Conservation (phyloP, 306 rosid genomes). For the Clitoria ternatea region DNA sequence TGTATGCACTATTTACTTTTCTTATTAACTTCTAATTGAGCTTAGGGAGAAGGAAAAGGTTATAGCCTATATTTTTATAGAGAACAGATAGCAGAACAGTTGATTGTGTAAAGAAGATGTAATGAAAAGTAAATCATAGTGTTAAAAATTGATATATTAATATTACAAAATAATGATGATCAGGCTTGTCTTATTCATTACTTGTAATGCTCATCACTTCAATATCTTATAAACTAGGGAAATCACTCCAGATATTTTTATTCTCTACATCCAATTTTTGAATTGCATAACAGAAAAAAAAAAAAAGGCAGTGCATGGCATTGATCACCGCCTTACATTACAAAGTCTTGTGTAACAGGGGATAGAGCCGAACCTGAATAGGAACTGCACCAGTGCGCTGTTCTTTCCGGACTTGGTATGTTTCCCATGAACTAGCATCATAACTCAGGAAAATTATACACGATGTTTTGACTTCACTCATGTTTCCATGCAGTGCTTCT, state of each 20-base stretch:
- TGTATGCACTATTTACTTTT: not conserved
- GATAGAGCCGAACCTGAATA: conserved; percentile 50
- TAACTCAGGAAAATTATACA: not conserved
- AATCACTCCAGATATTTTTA: not conserved
- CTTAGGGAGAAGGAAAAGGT: not conserved
- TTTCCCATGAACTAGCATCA: conserved; percentile 16
- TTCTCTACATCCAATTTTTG: conserved; percentile 6
- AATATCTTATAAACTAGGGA: not conserved
- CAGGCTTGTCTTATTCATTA: not conserved
- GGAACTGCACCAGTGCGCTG: conserved; percentile 49
- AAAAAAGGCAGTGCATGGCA: not conserved
- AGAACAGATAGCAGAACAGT: not conserved
- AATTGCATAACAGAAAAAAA: not conserved
- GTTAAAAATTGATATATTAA: not conserved
- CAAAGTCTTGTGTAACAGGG: conserved; percentile 47
- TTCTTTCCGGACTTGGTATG: conserved; percentile 62
- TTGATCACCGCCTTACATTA: not conserved
- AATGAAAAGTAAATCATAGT: not conserved
- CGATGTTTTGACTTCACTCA: conserved; percentile 18
- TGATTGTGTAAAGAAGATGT: not conserved
- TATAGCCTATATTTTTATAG: not conserved
- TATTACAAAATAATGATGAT: not conserved
- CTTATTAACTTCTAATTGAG: not conserved
- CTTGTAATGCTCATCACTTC: not conserved
- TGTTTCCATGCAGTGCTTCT: conserved; percentile 61